Evolutionary conservation across 495 filamentous ascomycete species (phyloP).

Genomic region (Penicillium canescens): DNA sequence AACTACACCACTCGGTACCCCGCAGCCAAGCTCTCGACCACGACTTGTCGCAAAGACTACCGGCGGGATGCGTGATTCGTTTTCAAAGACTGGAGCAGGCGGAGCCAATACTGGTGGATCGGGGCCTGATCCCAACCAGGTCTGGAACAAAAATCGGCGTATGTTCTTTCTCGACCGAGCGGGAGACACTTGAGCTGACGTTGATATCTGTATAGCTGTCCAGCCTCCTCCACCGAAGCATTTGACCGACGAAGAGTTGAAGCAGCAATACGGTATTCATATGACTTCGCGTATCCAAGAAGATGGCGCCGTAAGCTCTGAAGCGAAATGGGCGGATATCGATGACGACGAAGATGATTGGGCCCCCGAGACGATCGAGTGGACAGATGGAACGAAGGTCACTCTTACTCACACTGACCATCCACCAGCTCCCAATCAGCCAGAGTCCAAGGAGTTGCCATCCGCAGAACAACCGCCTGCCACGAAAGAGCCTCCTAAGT

Average conservation of each 20-base stretch:
- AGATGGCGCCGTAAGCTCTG: constrained; percentile 71
- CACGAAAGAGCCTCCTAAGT: constrained; percentile 31
- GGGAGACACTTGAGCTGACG: constrained; percentile 23
- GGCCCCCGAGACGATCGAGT: constrained; percentile 94
- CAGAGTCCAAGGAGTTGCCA: constrained; percentile 29
- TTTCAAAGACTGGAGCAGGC: constrained; percentile 46
- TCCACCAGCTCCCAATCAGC: constrained; percentile 19
- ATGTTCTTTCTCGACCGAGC: constrained; percentile 34
- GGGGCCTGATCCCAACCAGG: constrained; percentile 69
- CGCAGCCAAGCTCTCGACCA: constrained; percentile 51
- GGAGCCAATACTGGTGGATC: constrained; percentile 47
- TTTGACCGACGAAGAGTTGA: constrained; percentile 95
- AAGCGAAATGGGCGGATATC: constrained; percentile 96
- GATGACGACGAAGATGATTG: constrained; percentile 99
- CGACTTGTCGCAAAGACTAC: constrained; percentile 69
- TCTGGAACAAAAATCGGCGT: constrained; percentile 99
- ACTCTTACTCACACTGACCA: constrained; percentile 56
- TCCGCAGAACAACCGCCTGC: constrained; percentile 20
- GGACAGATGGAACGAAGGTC: constrained; percentile 96
- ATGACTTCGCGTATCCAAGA: constrained; percentile 87
- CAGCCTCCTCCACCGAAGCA: constrained; percentile 83
- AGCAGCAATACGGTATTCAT: constrained; percentile 94
- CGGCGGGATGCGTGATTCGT: constrained; percentile 52
- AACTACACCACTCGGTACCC: constrained; percentile 40
- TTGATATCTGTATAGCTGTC: constrained; percentile 54